Conservation (phyloP, 2,329 filamentous ascomycete genomes). For the Xylariomycetidae sp. region DNA sequence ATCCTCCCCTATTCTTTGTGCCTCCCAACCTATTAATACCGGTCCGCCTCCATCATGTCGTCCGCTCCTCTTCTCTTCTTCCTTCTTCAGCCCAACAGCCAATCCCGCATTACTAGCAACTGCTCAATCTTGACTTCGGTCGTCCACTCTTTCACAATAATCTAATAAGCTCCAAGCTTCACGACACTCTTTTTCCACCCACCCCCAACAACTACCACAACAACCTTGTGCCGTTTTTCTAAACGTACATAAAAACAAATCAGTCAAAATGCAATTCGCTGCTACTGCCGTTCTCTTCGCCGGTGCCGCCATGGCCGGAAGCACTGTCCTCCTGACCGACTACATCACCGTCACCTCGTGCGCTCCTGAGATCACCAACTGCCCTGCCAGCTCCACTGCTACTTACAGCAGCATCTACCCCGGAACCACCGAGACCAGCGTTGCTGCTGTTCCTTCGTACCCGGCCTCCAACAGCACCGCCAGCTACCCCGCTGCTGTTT, state of each 20-base stretch:
- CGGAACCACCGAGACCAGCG: constrained; percentile 16
- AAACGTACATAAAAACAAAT: constrained; percentile 24
- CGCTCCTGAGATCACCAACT: constrained; percentile 57
- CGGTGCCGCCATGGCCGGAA: constrained; percentile 37
- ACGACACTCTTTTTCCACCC: constrained; percentile 29
- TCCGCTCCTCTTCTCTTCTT: constrained; percentile 21
- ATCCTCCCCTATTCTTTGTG: constrained; percentile 25
- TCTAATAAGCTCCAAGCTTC: constrained; percentile 28
- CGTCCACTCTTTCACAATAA: constrained; percentile 48
- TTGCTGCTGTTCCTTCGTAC: constrained; percentile 5
- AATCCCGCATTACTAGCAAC: constrained; percentile 33
- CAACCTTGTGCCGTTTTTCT: constrained; percentile 26
- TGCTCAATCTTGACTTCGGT: constrained; percentile 49
- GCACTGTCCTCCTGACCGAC: constrained; percentile 54
- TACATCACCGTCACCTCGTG: constrained; percentile 59
- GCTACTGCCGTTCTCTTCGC: constrained; percentile 47
- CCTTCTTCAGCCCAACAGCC: constrained; percentile 41
- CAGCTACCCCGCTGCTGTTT: constrained; percentile 12
- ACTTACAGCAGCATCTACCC: constrained; percentile 40
- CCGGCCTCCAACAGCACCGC: constrained; percentile 8
- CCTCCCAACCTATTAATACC: constrained; percentile 48
- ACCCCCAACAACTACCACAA: constrained; percentile 18
- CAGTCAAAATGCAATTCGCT: constrained; percentile 60
- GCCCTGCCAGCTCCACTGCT: constrained; percentile 42
- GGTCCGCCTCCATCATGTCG: constrained; percentile 29